phyloP scores from a whole-genome alignment of 345 rosid species.

The Geranium brycei region DNA sequence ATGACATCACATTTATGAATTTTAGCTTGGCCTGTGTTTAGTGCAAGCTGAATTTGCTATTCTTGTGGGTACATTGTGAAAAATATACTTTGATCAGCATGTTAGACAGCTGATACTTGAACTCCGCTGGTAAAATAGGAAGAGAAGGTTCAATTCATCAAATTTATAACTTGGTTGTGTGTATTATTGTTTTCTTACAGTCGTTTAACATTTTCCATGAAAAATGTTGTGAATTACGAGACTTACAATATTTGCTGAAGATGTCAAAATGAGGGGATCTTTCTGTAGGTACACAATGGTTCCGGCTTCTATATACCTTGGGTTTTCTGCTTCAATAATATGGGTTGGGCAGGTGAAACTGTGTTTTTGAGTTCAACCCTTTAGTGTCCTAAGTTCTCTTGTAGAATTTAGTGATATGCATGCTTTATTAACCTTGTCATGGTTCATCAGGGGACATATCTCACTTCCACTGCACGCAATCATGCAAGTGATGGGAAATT shows the following conservation, averaged over 20 bases:
- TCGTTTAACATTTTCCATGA: too few relatives aligned
- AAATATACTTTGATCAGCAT: too few relatives aligned
- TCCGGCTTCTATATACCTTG: constrained; percentile 75
- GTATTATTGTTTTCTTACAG: background rate
- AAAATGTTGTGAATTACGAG: background rate
- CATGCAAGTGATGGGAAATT: constrained; percentile 49
- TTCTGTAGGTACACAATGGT: constrained; percentile 68
- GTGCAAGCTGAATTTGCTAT: background rate
- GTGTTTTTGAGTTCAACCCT: constrained; percentile 5
- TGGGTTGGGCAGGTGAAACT: constrained; percentile 90
- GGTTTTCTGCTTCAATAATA: constrained; percentile 83
- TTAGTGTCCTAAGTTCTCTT: background rate
- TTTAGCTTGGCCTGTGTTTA: too few relatives aligned
- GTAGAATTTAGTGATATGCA: background rate
- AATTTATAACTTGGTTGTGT: too few relatives aligned
- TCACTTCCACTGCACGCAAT: constrained; percentile 63
- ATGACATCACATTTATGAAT: too few relatives aligned
- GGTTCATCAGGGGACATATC: constrained; percentile 67
- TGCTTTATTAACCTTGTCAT: background rate
- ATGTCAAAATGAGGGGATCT: background rate
- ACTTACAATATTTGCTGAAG: background rate
- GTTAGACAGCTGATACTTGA: too few relatives aligned
- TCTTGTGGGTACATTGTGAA: background rate
- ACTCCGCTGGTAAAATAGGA: too few relatives aligned
- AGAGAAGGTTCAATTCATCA: too few relatives aligned